Conservation (phyloP, 768 basidiomycete genomes). For the Cystofilobasidium ferigula region DNA sequence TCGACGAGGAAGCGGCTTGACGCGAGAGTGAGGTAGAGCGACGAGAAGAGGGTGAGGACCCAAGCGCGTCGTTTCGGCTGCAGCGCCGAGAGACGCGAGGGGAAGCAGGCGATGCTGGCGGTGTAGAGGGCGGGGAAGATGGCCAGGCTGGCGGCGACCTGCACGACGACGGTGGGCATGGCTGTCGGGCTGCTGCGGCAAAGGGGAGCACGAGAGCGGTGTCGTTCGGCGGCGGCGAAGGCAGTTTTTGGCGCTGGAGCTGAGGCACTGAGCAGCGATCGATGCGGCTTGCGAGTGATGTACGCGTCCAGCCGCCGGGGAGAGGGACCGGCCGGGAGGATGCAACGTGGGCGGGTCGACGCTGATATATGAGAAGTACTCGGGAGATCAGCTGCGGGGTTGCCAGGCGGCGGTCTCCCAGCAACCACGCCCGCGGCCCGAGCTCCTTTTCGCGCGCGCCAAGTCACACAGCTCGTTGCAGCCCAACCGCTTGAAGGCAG, state of each 20-base stretch:
- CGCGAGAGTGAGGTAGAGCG: conserved; percentile 3
- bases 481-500: not conserved
- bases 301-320: no score
- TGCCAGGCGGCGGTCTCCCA: no score
- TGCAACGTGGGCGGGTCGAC: no score
- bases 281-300: no score
- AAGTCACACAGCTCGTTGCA: no score
- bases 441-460: no score
- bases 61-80: conserved; percentile 14
- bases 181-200: not conserved
- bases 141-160: not conserved
- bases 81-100: not conserved
- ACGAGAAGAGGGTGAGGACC: conserved; percentile 11
- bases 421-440: no score
- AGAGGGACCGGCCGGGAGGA: no score
- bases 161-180: not conserved
- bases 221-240: not conserved
- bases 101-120: not conserved
- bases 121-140: conserved; percentile 1
- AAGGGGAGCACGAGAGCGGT: not conserved
- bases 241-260: not conserved
- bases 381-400: no score
- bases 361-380: no score
- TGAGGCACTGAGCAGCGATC: no score
- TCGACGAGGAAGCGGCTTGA: not conserved